A percentile compares a stretch with the other conserved stretches of the same genome.
These are phyloP conservation scores for Plasmodium blacklocki DNA, from an alignment of 169 alveolate species.

Conservation along the genomic window DNA sequence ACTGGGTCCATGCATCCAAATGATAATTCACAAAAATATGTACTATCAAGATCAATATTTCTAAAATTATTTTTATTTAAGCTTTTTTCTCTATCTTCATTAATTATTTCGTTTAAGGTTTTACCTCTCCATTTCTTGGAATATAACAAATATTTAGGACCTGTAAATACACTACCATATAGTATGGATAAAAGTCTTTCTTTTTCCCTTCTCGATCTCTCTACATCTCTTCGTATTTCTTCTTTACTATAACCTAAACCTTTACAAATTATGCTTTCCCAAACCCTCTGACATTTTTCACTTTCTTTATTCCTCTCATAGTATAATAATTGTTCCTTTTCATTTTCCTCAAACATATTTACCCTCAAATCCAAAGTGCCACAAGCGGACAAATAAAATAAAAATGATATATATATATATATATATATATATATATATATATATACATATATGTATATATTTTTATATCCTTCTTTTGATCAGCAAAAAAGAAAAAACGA, in stretches of 20 bases:
- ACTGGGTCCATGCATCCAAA: conserved; percentile 37
- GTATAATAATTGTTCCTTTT: not conserved
- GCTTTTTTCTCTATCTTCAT: conserved; percentile 47
- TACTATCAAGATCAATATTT: conserved; percentile 27
- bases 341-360: conserved; percentile 19
- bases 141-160: conserved; percentile 39
- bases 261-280: conserved; percentile 57
- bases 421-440: not conserved
- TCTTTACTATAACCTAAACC: conserved; percentile 48
- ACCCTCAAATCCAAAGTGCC: not conserved
- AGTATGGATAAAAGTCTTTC: conserved; percentile 55
- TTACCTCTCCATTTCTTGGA: conserved; percentile 73
- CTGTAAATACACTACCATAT: conserved; percentile 67
- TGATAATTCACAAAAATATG: conserved; percentile 51
- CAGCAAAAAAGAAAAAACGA: too few species aligned
- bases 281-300: conserved; percentile 30
- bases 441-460: too few species aligned
- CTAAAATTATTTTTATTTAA: conserved; percentile 27
- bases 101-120: conserved; percentile 64
- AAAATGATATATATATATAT: not conserved
- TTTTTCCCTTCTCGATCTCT: conserved; percentile 43
- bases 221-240: conserved; percentile 32
- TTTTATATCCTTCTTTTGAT: too few species aligned
- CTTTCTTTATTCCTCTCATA: conserved; percentile 19
- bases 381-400: not conserved